Evolutionary conservation across 75 land plant species (phyloP), one percentile per base, ranked within the genome.

Genomic region (Pseudotsuga menziesii): DNA sequence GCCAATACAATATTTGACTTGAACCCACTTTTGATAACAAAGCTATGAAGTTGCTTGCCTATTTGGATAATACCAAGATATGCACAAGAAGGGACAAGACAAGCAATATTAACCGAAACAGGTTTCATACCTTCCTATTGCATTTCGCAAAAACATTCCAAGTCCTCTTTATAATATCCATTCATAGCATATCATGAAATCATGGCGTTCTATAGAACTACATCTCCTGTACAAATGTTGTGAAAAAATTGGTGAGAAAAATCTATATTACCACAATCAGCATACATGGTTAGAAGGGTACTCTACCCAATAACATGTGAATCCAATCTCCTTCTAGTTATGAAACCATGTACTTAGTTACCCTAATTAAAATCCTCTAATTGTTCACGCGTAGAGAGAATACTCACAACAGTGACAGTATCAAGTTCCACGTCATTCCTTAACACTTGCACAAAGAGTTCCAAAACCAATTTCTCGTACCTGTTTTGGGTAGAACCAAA

Each of bases 11-110:
- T 0, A 73, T 77, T 48, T 15, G 14, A 19, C 2, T 67, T 80
- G n/a, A 79, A 66, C 22, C 85, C 88, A 80, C 5, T 25, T 60
- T 77, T 76, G 0, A 77, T 72, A 4, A 67, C 73, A 69, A 77
- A 29, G 26, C 58, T 81, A 72, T 83, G 85, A 22, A 86, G 22
- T 7, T 5, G 12, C 48, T 72, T 72, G 11, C 83, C 86, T 41
- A 2, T 0, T 3, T 4, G 16, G 1, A 64, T 6, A 5, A 56
- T 48, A 19, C 36, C 22, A 11, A 59, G 39, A 57, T 35, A 35
- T n/a, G 76, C 83, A 78, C 83, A 84, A n/a, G 76, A 77, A 48
- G 74, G 66, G 13, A 81, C 20, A 62, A 78, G 48, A 35, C 83
- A 67, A 5, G 78, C 74, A 19, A 84, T 3, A 3, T 77, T 81